Conservation (phyloP, 768 basidiomycete species). For the Neoboletus brunneissimus region DNA sequence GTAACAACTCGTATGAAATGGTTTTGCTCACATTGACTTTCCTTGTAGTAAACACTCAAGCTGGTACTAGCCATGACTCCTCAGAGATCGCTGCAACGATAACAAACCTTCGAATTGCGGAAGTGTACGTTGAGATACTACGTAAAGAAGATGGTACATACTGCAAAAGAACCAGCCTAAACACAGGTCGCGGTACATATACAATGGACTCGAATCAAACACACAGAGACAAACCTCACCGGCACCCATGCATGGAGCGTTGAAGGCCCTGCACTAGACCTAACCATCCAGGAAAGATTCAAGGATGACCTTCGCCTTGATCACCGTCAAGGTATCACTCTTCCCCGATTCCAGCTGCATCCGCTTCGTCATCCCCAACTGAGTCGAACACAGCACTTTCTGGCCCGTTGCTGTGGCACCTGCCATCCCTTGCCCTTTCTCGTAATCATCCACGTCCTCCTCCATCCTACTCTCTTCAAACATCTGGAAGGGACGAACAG, state of each 20-base stretch:
- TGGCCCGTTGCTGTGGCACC: not conserved
- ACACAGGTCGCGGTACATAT: not conserved
- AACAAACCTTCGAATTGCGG: not conserved
- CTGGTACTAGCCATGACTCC: not conserved
- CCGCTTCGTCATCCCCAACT: conserved; percentile 11
- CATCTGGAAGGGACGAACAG: not conserved
- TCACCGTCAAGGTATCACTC: conserved; percentile 2
- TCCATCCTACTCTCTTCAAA: conserved; percentile 13
- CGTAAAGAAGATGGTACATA: not conserved
- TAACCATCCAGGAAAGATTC: conserved; percentile 5
- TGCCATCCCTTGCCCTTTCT: not conserved
- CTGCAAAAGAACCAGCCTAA: not conserved
- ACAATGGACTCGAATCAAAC: not conserved
- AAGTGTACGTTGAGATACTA: not conserved
- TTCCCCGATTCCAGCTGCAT: not conserved
- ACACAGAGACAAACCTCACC: not conserved
- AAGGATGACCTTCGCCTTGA: conserved; percentile 9
- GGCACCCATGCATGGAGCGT: not conserved
- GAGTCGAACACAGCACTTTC: conserved; percentile 12
- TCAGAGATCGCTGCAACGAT: not conserved
- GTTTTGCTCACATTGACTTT: too few relatives aligned
- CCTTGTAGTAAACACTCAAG: too few relatives aligned
- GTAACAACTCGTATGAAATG: too few relatives aligned
- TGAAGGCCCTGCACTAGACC: not conserved
- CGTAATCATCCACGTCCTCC: conserved; percentile 1